Conservation (phyloP, 139 green algal genomes). For the Desmodesmus armatus region DNA sequence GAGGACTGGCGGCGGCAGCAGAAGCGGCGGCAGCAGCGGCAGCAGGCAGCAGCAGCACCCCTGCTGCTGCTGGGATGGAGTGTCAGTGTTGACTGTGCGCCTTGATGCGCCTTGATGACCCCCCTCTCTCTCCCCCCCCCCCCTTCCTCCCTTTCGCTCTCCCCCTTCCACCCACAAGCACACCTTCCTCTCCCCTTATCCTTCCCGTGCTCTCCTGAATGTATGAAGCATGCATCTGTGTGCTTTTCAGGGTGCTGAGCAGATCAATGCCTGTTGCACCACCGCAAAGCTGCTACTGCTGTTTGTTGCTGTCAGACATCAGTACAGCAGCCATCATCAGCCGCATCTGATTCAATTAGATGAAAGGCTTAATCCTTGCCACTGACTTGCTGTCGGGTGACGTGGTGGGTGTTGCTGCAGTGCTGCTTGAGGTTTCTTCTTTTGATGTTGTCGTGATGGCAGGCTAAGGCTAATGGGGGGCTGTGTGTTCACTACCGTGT, state of each 20-base stretch:
- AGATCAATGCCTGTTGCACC: not conserved
- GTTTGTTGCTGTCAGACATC: not conserved
- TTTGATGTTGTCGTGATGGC: not conserved
- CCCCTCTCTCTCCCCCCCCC: too few species aligned
- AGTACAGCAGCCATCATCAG: not conserved
- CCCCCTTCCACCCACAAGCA: too few species aligned
- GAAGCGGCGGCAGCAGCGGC: not conserved
- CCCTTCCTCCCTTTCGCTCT: too few species aligned
- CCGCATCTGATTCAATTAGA: not conserved
- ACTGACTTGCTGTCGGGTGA: not conserved
- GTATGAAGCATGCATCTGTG: not conserved
- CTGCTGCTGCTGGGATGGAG: not conserved
- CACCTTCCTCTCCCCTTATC: too few species aligned
- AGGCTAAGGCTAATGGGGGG: not conserved
- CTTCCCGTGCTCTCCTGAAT: not conserved
- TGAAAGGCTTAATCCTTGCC: not conserved
- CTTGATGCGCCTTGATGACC: too few species aligned
- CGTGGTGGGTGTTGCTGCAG: not conserved
- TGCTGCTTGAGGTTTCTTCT: not conserved
- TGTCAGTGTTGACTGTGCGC: slow-evolving; percentile 1
- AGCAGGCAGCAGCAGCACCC: slow-evolving; percentile 6
- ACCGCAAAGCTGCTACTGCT: slow-evolving; percentile 23
- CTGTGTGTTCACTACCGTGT: not conserved
- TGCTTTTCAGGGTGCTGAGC: not conserved
- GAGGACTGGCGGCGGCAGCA: not conserved